Evolutionary conservation across 2,329 filamentous ascomycete species (phyloP), one percentile per base, ranked within the genome.

Genomic region (Arthrobotrys musiformis): DNA sequence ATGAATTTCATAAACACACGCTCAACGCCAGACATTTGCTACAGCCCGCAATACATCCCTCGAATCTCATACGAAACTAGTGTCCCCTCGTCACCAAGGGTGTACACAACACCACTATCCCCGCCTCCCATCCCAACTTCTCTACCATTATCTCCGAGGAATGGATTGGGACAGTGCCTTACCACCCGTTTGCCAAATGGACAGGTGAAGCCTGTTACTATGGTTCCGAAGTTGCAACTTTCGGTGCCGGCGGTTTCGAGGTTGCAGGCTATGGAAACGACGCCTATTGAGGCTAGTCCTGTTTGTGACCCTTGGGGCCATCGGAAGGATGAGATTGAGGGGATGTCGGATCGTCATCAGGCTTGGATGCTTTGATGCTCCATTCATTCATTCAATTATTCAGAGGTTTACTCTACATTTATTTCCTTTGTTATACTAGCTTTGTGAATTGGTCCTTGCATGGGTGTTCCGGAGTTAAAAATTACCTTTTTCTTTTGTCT

Each of bases 221-320:
- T 76, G 72, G 72, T 76, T 22, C 72, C 64, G 5, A 1, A 64
- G 19, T 24, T 76, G 24, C 64, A 42, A 13, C 37, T 76, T 37
- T 15, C 56, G 7, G 72, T 76, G n/a, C 72, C 72, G 5, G 15
- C 42, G 26, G 1, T 58, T 7, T 40, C 54, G 54, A 58, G 33
- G 33, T 30, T 48, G 2, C 63, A 40, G 7, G 46, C 50, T 4
- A 19, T 44, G 3, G 72, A 76, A 15, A 33, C 66, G 17, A 76
- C 72, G 6, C 72, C 72, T 2, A 76, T 76, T 15, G 72, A 76
- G 17, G 44, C 40, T 13, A 76, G 72, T 28, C 72, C 72, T 1
- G 50, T 76, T 52, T 63, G 66, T 37, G 72, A 76, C 28, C 56
- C 72, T 37, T 76, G 72, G 72, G 58, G 64, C 4, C 72, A 69